Percentiles rank a stretch among this genome's conserved stretches.
phyloP scores from a whole-genome alignment of 164 flowering plant species.

The Piper longum region DNA sequence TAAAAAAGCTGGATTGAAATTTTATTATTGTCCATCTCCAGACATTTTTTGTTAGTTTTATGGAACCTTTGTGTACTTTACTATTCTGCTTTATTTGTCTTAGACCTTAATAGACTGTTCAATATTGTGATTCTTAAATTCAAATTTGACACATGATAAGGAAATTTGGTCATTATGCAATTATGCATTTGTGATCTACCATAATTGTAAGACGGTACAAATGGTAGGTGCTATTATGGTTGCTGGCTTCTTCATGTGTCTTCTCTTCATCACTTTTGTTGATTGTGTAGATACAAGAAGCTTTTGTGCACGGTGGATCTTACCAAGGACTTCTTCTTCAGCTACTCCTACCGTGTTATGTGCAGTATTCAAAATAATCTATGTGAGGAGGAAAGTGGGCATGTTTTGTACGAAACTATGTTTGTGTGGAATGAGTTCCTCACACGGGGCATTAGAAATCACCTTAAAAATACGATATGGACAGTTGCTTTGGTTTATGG shows the following conservation, averaged over 20 bases:
- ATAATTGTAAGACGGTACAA: not conserved
- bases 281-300: conserved; percentile 81
- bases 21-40: no score
- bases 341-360: conserved; percentile 97
- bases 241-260: conserved; percentile 15
- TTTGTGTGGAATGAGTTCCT: conserved; percentile 98
- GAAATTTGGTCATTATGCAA: no score
- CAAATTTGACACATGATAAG: no score
- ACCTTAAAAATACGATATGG: conserved; percentile 73
- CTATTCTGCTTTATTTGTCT: no score
- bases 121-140: no score
- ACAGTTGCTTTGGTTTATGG: conserved; percentile 92
- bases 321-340: conserved; percentile 97
- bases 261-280: conserved; percentile 18
- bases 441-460: conserved; percentile 67
- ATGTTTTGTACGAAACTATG: conserved; percentile 60
- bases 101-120: no score
- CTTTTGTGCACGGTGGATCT: conserved; percentile 94
- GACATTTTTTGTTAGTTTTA: no score
- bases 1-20: no score
- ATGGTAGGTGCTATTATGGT: not conserved
- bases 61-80: no score
- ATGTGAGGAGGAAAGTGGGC: conserved; percentile 35
- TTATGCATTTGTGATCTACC: no score
- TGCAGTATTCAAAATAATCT: conserved; percentile 85